These are phyloP conservation scores for Miscanthus lutarioriparius DNA, from an alignment of 176 grass and related monocot genomes.

Conservation along the genomic window DNA sequence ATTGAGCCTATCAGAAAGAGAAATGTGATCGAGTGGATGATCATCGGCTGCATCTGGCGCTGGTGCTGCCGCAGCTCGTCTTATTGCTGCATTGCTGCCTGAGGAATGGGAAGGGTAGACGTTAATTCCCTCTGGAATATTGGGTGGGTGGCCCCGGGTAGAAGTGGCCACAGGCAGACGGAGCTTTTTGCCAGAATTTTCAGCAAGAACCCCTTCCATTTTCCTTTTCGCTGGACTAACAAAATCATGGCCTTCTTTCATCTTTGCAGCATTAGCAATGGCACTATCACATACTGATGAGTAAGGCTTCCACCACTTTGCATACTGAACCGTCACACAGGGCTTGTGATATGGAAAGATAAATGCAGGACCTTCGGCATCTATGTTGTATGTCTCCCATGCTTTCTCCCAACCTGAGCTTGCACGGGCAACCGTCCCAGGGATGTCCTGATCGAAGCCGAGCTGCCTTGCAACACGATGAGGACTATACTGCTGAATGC, in stretches of 20 bases:
- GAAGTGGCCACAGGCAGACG: not conserved
- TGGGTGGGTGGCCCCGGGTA: not conserved
- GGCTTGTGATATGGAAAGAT: constrained; percentile 45
- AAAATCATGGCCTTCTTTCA: not conserved
- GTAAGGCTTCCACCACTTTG: constrained; percentile 58
- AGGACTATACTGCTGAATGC: constrained; percentile 50
- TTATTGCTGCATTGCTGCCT: not conserved
- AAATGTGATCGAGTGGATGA: not conserved
- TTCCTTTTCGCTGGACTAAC: constrained; percentile 49
- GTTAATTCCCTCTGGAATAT: not conserved
- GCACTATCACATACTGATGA: not conserved
- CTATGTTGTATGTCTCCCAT: constrained; percentile 62
- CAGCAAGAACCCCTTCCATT: constrained; percentile 43
- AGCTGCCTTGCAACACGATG: constrained; percentile 72
- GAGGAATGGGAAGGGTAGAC: not conserved
- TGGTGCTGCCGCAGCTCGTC: not conserved
- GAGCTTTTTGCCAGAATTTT: not conserved
- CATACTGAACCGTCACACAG: constrained; percentile 37
- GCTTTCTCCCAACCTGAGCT: constrained; percentile 44
- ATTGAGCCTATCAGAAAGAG: not conserved
- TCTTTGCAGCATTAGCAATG: not conserved
- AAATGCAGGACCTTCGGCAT: constrained; percentile 35
- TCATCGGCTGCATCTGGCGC: not conserved
- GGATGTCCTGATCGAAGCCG: constrained; percentile 73
- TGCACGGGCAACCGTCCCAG: constrained; percentile 23